These are phyloP conservation scores for Trametes sanguinea DNA, from an alignment of 768 basidiomycete genomes.

Conservation along the genomic window DNA sequence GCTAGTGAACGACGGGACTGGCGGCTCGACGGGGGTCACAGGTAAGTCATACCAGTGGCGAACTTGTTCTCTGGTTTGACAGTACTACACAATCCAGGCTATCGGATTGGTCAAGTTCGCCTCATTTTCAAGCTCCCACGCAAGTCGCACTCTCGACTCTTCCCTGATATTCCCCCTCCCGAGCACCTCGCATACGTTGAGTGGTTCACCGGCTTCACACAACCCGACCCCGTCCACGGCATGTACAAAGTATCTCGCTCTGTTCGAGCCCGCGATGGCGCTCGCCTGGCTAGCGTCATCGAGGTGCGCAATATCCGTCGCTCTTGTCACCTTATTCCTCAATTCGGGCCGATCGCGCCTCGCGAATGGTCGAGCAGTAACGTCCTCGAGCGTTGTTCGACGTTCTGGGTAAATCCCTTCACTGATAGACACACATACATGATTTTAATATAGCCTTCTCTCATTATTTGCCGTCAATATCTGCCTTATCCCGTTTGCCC, in stretches of 20 bases:
- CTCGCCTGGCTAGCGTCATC: not conserved
- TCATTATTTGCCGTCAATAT: not conserved
- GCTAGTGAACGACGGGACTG: constrained; percentile 26
- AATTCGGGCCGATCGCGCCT: not conserved
- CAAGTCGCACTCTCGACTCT: not conserved
- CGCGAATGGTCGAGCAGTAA: constrained; percentile 13
- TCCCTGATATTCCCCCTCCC: constrained; percentile 6
- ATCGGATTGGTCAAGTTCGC: constrained; percentile 32
- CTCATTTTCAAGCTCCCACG: constrained; percentile 31
- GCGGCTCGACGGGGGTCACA: not conserved
- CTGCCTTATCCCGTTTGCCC: not conserved
- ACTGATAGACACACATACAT: constrained; percentile 12
- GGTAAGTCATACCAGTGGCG: constrained; percentile 18
- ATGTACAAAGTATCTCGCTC: constrained; percentile 31
- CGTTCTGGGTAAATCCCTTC: constrained; percentile 6
- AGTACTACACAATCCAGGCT: constrained; percentile 21
- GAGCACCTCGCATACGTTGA: constrained; percentile 34
- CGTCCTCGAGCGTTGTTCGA: not conserved
- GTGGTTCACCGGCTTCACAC: constrained; percentile 32
- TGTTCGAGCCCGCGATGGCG: not conserved
- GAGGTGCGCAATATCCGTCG: constrained; percentile 1
- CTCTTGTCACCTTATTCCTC: constrained; percentile 5
- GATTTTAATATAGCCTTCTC: not conserved
- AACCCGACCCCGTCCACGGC: constrained; percentile 25
- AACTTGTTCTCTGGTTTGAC: not conserved